Evolutionary conservation across 1,284 basidiomycete genomes (phyloP).

Genomic region (Rhodotorula mucilaginosa): DNA sequence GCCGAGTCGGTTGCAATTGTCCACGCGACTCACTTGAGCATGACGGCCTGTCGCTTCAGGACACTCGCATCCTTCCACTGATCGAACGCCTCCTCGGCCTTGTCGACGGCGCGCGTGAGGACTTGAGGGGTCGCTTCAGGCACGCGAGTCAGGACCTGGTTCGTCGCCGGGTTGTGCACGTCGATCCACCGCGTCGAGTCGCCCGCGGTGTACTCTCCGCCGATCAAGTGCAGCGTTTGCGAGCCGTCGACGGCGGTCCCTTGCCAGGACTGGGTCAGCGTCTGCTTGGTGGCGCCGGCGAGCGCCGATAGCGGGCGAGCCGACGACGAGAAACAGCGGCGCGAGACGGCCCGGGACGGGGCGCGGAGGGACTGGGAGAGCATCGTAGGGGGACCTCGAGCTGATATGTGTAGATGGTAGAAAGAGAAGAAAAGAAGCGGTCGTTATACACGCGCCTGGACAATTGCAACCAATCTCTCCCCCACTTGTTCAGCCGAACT

Average conservation of each 20-base stretch:
- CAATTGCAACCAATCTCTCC: no score
- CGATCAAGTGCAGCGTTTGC: conserved; percentile 38
- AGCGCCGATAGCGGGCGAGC: neutral
- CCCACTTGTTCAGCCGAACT: no score
- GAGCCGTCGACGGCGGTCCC: conserved; percentile 22
- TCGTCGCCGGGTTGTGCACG: conserved; percentile 42
- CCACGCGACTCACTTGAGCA: conserved; percentile 66
- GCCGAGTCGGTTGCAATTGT: neutral
- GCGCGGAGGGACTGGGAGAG: neutral
- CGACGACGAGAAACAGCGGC: conserved; percentile 5
- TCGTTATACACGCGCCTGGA: no score
- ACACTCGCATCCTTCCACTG: conserved; percentile 84
- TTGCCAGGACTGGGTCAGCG: conserved; percentile 15
- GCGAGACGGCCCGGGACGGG: neutral
- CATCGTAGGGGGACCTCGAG: neutral
- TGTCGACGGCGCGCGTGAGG: conserved; percentile 79
- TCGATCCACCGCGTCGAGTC: conserved; percentile 37
- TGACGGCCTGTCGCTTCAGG: conserved; percentile 81
- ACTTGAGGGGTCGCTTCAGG: conserved; percentile 82
- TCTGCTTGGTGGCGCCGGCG: conserved; percentile 7
- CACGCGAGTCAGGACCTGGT: conserved; percentile 76
- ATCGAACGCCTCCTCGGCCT: conserved; percentile 83
- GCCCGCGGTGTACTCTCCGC: conserved; percentile 40
- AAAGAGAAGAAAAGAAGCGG: neutral
- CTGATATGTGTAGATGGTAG: no score